phyloP scores from a whole-genome alignment of 202 grass and related monocot genomes.

The Schoenoplectus tabernaemontani region DNA sequence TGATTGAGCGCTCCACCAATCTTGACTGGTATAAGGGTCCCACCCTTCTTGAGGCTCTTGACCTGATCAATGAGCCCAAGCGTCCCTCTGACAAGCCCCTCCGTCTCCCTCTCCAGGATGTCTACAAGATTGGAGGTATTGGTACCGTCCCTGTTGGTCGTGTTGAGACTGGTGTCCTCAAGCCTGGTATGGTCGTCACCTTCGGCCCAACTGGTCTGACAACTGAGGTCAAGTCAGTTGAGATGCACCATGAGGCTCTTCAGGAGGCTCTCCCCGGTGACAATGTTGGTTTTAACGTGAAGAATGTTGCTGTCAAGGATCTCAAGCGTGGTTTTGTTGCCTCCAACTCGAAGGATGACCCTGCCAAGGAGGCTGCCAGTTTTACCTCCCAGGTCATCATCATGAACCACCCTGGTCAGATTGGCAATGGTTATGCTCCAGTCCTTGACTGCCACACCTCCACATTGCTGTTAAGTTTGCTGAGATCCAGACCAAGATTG shows the following conservation, averaged over 20 bases:
- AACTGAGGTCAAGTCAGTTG: constrained; percentile 78
- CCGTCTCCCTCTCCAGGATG: constrained; percentile 77
- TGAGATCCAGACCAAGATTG: constrained; percentile 77
- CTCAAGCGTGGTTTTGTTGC: constrained; percentile 70
- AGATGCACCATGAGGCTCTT: constrained; percentile 86
- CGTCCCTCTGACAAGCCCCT: constrained; percentile 79
- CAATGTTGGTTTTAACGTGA: constrained; percentile 76
- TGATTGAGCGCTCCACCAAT: constrained; percentile 91
- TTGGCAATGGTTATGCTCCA: constrained; percentile 59
- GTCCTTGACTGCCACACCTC: constrained; percentile 80
- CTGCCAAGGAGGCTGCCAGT: constrained; percentile 67
- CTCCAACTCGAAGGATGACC: constrained; percentile 87
- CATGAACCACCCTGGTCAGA: constrained; percentile 92
- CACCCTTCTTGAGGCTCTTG: constrained; percentile 69
- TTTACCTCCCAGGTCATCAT: constrained; percentile 94
- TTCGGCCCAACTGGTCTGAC: constrained; percentile 62
- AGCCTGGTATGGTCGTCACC: constrained; percentile 74
- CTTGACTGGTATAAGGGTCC: constrained; percentile 95
- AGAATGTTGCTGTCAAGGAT: constrained; percentile 90
- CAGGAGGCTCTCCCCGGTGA: constrained; percentile 60
- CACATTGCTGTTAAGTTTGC: constrained; percentile 84
- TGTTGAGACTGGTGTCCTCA: constrained; percentile 65
- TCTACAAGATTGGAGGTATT: constrained; percentile 87
- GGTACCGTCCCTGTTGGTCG: constrained; percentile 69
- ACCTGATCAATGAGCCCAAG: constrained; percentile 70